A percentile compares a stretch with the other conserved stretches of the same genome.
Evolutionary conservation across 140 eudicot genomes (phyloP).

Genomic region (Cichorium intybus): DNA sequence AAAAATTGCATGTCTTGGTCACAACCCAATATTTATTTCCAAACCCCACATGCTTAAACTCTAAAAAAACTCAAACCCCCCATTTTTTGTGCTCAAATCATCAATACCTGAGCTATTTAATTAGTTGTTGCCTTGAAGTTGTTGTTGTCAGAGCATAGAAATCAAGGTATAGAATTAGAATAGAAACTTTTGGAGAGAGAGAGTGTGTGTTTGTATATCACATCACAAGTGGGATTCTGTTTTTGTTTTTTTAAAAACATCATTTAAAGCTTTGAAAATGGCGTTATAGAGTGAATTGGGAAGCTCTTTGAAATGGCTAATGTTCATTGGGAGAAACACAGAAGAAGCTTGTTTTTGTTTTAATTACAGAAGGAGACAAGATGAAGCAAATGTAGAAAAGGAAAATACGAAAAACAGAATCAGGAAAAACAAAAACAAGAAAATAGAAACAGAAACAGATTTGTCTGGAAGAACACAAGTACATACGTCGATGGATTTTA

Average conservation of each 20-base stretch:
- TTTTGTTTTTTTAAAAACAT: slow-evolving; percentile 16
- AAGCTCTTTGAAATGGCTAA: slow-evolving; percentile 26
- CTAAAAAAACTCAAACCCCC: slow-evolving; percentile 41
- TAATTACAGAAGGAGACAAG: slow-evolving; percentile 51
- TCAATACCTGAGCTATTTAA: slow-evolving; percentile 31
- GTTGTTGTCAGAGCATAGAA: slow-evolving; percentile 52
- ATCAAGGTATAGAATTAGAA: slow-evolving; percentile 41
- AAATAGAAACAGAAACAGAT: slow-evolving; percentile 29
- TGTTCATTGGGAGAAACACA: slow-evolving; percentile 31
- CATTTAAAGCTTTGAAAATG: slow-evolving; percentile 47
- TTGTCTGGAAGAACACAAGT: slow-evolving; percentile 19
- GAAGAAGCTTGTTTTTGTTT: slow-evolving; percentile 30
- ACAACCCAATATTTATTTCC: slow-evolving; percentile 57
- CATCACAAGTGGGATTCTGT: slow-evolving; percentile 15
- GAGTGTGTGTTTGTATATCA: neutral
- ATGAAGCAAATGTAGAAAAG: slow-evolving; percentile 35
- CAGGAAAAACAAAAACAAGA: slow-evolving; percentile 36
- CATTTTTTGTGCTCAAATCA: slow-evolving; percentile 41
- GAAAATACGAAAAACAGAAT: slow-evolving; percentile 35
- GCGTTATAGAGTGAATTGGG: slow-evolving; percentile 40
- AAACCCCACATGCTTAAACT: slow-evolving; percentile 67
- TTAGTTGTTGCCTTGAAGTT: slow-evolving; percentile 39
- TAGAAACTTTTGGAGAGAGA: slow-evolving; percentile 52
- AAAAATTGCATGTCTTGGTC: slow-evolving; percentile 70
- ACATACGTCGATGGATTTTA: slow-evolving; percentile 38